Percentiles rank a stretch among this genome's conserved stretches.
These are phyloP conservation scores for Cyclotella sp. DNA, from an alignment of 108 stramenopile genomes.

Conservation along the genomic window DNA sequence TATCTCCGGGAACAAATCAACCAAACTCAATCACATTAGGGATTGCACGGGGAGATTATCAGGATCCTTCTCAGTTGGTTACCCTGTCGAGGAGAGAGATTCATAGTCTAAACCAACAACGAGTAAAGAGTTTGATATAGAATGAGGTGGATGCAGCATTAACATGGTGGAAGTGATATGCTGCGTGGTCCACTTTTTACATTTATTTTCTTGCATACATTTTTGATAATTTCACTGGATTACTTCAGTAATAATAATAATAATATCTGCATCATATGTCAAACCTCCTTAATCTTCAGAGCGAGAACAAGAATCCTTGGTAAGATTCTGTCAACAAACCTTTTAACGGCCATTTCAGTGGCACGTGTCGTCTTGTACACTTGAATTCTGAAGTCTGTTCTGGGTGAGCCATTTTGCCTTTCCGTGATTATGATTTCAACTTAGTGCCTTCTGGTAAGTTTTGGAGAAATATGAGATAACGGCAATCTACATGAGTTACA, in stretches of 20 bases:
- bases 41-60: slow-evolving; percentile 53
- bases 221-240: slow-evolving; percentile 5
- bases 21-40: slow-evolving; percentile 49
- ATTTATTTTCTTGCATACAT: slow-evolving; percentile 6
- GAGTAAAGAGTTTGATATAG: slow-evolving; percentile 19
- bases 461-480: too few species aligned
- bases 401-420: too few species aligned
- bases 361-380: too few species aligned
- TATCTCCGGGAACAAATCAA: slow-evolving; percentile 50
- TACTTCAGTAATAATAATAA: background rate
- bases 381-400: too few species aligned
- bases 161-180: background rate
- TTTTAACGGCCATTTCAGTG: too few species aligned
- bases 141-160: slow-evolving; percentile 15
- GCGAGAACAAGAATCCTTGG: too few species aligned
- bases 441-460: too few species aligned
- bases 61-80: slow-evolving; percentile 50
- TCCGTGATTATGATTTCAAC: too few species aligned
- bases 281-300: too few species aligned
- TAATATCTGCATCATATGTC: background rate
- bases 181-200: background rate
- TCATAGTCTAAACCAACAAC: slow-evolving; percentile 46
- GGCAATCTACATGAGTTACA: too few species aligned
- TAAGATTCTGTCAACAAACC: too few species aligned
- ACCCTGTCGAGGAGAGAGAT: slow-evolving; percentile 52